Evolutionary conservation across 176 grass and related monocot species (phyloP).

Genomic region (Aegilops speltoides): DNA sequence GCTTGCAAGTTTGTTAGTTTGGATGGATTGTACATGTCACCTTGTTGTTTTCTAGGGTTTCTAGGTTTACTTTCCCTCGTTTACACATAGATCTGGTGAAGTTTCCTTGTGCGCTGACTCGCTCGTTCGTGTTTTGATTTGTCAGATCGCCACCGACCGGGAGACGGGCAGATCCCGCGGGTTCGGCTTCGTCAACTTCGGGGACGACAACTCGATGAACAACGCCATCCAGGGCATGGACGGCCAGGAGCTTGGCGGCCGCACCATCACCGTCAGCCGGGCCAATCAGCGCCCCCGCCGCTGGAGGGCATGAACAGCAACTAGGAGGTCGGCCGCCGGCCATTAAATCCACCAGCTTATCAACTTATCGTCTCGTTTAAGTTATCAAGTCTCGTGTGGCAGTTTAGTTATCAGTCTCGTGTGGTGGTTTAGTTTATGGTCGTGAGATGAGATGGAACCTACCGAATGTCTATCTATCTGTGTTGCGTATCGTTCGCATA

Average conservation of each 20-base stretch:
- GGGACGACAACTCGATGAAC: not conserved
- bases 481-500: not conserved
- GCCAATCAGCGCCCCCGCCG: too few species aligned
- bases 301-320: not conserved
- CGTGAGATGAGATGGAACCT: not conserved
- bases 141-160: conserved; percentile 53
- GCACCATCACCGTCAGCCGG: not conserved
- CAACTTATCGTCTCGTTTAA: not conserved
- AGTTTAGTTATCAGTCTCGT: too few species aligned
- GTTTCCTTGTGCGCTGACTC: not conserved
- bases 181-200: conserved; percentile 60
- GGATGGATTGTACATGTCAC: not conserved
- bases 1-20: not conserved
- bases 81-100: not conserved
- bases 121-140: not conserved
- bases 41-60: too few species aligned
- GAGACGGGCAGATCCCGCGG: conserved; percentile 61
- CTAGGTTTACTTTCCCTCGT: not conserved
- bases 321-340: not conserved
- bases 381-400: not conserved
- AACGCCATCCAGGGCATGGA: not conserved
- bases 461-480: not conserved
- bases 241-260: not conserved
- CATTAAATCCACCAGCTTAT: not conserved
- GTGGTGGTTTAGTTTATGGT: too few species aligned